Evolutionary conservation across 2,329 filamentous ascomycete genomes (phyloP).

Genomic region (Trichoderma koningii): DNA sequence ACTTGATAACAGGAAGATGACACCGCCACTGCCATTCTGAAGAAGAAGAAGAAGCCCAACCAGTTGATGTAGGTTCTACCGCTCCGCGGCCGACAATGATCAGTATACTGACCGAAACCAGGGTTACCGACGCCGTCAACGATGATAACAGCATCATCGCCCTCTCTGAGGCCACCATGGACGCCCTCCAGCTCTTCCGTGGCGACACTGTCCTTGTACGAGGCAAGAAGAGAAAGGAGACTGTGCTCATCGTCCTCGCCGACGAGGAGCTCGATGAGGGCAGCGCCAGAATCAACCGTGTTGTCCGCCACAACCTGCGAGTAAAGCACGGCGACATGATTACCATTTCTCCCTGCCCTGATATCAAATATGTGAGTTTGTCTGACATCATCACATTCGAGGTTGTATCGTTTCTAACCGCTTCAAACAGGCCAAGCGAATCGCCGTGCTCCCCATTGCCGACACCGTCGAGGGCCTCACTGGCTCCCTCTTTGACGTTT

Average conservation of each 20-base stretch:
- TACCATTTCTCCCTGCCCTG: constrained; percentile 94
- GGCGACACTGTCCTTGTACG: constrained; percentile 97
- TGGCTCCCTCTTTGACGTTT: constrained; percentile 97
- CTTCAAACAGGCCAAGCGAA: constrained; percentile 81
- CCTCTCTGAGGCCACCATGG: constrained; percentile 98
- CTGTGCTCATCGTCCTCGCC: constrained; percentile 92
- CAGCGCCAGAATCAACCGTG: constrained; percentile 95
- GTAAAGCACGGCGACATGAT: constrained; percentile 99
- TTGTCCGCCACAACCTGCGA: constrained; percentile 95
- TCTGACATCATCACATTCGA: neutral
- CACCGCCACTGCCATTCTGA: constrained; percentile 92
- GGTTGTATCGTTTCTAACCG: neutral
- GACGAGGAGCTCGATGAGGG: constrained; percentile 98
- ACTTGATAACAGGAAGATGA: constrained; percentile 71
- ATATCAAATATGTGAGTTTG: constrained; percentile 98
- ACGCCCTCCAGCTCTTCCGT: constrained; percentile 95
- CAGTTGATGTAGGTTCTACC: constrained; percentile 76
- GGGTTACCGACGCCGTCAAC: constrained; percentile 96
- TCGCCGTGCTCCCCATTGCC: constrained; percentile 95
- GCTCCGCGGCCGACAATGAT: no score
- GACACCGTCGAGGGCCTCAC: constrained; percentile 98
- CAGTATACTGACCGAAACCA: constrained; percentile 44
- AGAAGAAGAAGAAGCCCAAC: constrained; percentile 99
- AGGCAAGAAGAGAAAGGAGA: constrained; percentile 99
- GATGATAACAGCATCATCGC: constrained; percentile 99